Percentiles rank a stretch among this genome's conserved stretches.
phyloP scores from a whole-genome alignment of 1,284 basidiomycete genomes.

The Agroathelia rolfsii region DNA sequence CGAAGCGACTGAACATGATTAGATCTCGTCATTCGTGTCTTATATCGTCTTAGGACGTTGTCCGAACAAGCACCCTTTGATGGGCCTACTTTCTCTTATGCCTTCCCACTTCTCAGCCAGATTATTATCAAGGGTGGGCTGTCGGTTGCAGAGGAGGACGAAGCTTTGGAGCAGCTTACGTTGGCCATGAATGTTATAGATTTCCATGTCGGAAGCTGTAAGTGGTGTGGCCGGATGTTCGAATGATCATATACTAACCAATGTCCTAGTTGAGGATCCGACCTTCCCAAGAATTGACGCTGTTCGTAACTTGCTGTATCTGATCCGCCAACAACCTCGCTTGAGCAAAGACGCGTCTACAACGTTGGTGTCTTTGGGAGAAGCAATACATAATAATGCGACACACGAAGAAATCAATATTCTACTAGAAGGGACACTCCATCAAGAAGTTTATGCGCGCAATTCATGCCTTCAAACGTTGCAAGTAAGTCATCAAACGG shows the following conservation, averaged over 20 bases:
- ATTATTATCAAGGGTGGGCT: constrained; percentile 69
- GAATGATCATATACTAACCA: constrained; percentile 2
- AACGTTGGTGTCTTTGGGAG: constrained; percentile 75
- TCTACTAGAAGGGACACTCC: constrained; percentile 68
- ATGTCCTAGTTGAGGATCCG: constrained; percentile 44
- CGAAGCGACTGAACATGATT: constrained; percentile 6
- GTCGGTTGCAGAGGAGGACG: constrained; percentile 45
- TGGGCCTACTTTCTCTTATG: constrained; percentile 75
- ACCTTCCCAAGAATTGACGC: constrained; percentile 68
- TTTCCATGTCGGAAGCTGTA: constrained; percentile 82
- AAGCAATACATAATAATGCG: constrained; percentile 67
- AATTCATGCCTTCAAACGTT: constrained; percentile 88
- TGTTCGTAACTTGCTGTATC: constrained; percentile 65
- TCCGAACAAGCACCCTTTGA: constrained; percentile 82
- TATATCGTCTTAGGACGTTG: constrained; percentile 79
- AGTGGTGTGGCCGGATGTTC: constrained; percentile 17
- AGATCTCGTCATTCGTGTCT: constrained; percentile 77
- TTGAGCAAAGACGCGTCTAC: constrained; percentile 83
- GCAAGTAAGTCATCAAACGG: constrained; percentile 42
- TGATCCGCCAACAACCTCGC: constrained; percentile 73
- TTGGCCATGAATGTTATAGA: constrained; percentile 80
- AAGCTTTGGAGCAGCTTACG: constrained; percentile 80
- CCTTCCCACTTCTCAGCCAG: constrained; percentile 68
- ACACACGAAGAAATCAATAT: constrained; percentile 53
- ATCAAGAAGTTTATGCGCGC: constrained; percentile 85